phyloP scores from a whole-genome alignment of 2,329 filamentous ascomycete species.

The Arthroderma sp. region DNA sequence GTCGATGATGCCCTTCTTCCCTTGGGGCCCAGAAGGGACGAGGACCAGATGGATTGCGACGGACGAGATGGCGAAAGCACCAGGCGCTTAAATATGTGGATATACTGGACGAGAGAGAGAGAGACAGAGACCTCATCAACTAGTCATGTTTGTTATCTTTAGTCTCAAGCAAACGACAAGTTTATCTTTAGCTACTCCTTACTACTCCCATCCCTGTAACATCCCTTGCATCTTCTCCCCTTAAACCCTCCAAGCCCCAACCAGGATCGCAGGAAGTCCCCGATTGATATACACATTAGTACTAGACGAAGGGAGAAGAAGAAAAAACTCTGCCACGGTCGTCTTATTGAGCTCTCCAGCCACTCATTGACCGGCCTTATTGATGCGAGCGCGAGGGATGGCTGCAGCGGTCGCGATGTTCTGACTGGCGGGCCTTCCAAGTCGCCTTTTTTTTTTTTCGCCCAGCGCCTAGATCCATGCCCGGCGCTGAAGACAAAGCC shows the following conservation, averaged over 20 bases:
- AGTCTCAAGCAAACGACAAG: too few relatives aligned
- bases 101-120: too few relatives aligned
- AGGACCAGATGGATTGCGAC: too few relatives aligned
- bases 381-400: not conserved
- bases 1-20: too few relatives aligned
- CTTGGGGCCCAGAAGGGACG: too few relatives aligned
- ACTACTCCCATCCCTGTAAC: not conserved
- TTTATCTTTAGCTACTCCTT: too few relatives aligned
- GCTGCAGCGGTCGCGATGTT: not conserved
- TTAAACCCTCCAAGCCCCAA: not conserved
- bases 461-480: conserved; percentile 1
- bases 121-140: too few relatives aligned
- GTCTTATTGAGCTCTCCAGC: not conserved
- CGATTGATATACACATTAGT: conserved; percentile 5
- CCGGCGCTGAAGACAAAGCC: not conserved
- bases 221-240: not conserved
- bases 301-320: conserved; percentile 2
- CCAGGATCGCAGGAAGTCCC: conserved; percentile 1
- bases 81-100: too few relatives aligned
- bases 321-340: not conserved
- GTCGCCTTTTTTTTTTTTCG: not conserved
- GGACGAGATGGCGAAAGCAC: too few relatives aligned
- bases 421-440: not conserved
- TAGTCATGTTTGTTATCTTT: too few relatives aligned
- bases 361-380: not conserved